Base-by-base conservation (phyloP, 768 basidiomycete species). In the Trametes villosa region DNA sequence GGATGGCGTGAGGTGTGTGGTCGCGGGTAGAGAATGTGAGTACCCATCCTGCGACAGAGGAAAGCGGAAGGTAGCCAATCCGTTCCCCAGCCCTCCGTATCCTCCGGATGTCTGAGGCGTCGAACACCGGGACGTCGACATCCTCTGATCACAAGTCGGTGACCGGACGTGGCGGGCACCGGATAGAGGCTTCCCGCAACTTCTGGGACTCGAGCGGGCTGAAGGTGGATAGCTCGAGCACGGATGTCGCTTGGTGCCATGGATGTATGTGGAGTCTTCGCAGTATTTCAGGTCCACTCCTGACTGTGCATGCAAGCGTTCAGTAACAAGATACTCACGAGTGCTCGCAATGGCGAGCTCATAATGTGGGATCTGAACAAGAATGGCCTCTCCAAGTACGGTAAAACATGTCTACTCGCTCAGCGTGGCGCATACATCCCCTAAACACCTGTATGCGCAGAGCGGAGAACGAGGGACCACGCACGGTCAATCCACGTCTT, bases 301-400 rank as follows among this genome's bases (percentile, higher is more conserved):
- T n/a, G 13, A 22, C 31, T 34, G 12, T 33, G n/a, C 49, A 61
- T 20, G 29, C 20, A 62, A 92, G 91, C 72, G 12, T 91, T 85
- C 74, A 85, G 77, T 70, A 85, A 86, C 72, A 93, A 92, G 74
- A 83, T 92, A 49, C 72, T 93, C 22, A 92, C 91, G 3, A 91
- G 90, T 67, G 89, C 89, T 1, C 77, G 88, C 17, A 92, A 91
- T 63, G 91, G 91, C 1, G 91, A 92, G 53, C 81, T 93, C 36
- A 88, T 92, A 30, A 83, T 92, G 79, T 93, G 91, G 91, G 90
- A 92, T 70, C 65, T 92, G 29, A 83, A 86, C 65, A 89, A 86
- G 70, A 72, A 80, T 22, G 87, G 88, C 3, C 69, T 77, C 2
- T 82, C 83, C 41, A 92, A 92, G 75, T 89, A 84, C 66, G 90